Evolutionary conservation across 495 filamentous ascomycete species (phyloP).

Genomic region (Lichina pygmaea): DNA sequence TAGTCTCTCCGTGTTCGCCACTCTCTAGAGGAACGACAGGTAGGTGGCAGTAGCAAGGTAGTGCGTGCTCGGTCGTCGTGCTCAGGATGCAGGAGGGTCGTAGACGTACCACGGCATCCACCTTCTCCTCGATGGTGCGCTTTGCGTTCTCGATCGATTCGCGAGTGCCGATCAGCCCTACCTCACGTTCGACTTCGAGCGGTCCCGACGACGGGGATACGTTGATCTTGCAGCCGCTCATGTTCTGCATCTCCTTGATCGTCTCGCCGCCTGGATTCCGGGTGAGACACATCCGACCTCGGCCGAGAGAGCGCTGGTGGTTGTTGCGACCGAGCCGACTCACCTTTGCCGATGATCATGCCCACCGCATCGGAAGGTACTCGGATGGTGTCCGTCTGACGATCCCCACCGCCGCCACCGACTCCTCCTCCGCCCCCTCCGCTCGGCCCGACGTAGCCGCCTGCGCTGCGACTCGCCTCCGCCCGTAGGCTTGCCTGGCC

Average conservation of each 20-base stretch:
- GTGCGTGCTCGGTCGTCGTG: no score
- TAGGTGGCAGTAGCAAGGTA: no score
- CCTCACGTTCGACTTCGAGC: constrained; percentile 35
- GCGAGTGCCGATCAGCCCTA: constrained; percentile 47
- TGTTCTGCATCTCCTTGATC: constrained; percentile 63
- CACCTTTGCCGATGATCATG: constrained; percentile 71
- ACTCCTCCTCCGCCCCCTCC: constrained; percentile 17
- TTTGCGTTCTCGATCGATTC: constrained; percentile 49
- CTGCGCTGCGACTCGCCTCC: constrained; percentile 5
- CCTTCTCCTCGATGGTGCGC: constrained; percentile 58
- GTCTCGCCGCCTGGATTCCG: constrained; percentile 34
- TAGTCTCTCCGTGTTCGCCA: constrained; percentile 18
- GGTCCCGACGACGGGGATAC: constrained; percentile 45
- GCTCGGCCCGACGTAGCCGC: constrained; percentile 13
- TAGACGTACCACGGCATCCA: constrained; percentile 46
- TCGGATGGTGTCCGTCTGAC: constrained; percentile 49
- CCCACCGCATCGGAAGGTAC: constrained; percentile 69
- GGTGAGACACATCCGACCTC: neutral
- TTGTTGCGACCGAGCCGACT: neutral
- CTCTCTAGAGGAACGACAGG: neutral
- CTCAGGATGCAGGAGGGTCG: neutral
- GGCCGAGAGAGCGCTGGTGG: constrained; percentile 2
- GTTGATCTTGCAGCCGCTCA: constrained; percentile 70
- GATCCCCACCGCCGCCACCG: constrained; percentile 26
- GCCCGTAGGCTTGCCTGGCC: constrained; percentile 14